phyloP scores from a whole-genome alignment of 139 green algal genomes.

The Spirogloea muscicola region DNA sequence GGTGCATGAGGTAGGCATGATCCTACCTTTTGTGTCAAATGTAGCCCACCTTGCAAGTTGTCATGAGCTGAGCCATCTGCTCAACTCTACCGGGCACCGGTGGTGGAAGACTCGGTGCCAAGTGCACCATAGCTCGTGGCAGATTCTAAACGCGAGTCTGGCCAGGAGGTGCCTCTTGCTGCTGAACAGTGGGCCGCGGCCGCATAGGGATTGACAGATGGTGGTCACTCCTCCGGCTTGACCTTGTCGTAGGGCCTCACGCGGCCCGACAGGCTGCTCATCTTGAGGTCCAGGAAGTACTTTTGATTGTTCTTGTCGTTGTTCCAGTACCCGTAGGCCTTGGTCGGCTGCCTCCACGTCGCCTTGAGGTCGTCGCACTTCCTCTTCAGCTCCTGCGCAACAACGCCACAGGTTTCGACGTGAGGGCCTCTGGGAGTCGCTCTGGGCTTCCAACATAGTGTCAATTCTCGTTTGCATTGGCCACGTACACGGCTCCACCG shows the following conservation, averaged over 20 bases:
- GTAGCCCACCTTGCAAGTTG: too few species aligned
- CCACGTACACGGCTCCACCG: not conserved
- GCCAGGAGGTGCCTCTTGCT: too few species aligned
- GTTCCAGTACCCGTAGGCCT: slow-evolving; percentile 42
- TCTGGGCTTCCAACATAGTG: not conserved
- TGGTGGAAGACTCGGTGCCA: too few species aligned
- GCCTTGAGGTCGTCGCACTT: slow-evolving; percentile 20
- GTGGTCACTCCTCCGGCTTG: too few species aligned
- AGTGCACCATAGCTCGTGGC: too few species aligned
- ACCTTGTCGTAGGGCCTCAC: slow-evolving; percentile 30
- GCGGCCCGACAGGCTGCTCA: slow-evolving; percentile 28
- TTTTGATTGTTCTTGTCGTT: slow-evolving; percentile 46
- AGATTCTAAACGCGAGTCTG: too few species aligned
- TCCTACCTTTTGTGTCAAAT: too few species aligned
- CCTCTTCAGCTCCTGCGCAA: slow-evolving; percentile 7
- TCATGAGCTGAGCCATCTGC: too few species aligned
- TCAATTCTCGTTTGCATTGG: not conserved
- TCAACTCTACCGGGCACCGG: too few species aligned
- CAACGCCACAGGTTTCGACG: not conserved
- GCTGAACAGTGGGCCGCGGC: too few species aligned
- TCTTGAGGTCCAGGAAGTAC: slow-evolving; percentile 20
- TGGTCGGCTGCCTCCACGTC: slow-evolving; percentile 24
- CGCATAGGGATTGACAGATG: too few species aligned
- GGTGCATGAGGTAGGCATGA: too few species aligned
- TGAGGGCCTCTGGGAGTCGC: not conserved